A percentile compares a stretch with the other conserved stretches of the same genome.
phyloP scores from a whole-genome alignment of 1,139 yeast species.

The Nakaseomyces delphensis region DNA sequence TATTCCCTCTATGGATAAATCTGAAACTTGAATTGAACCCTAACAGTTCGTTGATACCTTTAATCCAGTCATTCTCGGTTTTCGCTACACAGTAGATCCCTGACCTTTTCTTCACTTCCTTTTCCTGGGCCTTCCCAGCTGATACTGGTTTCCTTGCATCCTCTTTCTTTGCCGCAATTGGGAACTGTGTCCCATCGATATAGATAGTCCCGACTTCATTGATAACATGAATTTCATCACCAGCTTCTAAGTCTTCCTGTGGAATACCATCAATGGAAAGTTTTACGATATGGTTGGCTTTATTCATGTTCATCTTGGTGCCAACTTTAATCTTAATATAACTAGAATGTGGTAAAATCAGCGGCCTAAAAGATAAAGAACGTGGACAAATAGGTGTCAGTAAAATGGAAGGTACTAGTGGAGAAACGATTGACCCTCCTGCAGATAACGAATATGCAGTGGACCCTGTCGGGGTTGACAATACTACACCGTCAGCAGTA shows the following conservation, averaged over 20 bases:
- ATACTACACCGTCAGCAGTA: constrained; percentile 80
- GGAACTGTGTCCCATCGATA: constrained; percentile 39
- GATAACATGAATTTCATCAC: constrained; percentile 70
- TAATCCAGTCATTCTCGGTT: constrained; percentile 82
- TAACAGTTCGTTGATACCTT: constrained; percentile 73
- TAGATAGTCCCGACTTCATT: constrained; percentile 51
- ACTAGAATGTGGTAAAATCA: constrained; percentile 66
- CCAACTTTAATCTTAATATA: constrained; percentile 59
- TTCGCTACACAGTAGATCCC: constrained; percentile 90
- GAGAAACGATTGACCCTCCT: constrained; percentile 91
- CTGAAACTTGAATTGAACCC: constrained; percentile 85
- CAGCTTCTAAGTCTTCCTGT: constrained; percentile 57
- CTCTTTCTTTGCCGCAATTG: constrained; percentile 22
- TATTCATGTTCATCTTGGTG: constrained; percentile 31
- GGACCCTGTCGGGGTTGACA: constrained; percentile 90
- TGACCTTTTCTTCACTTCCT: constrained; percentile 21
- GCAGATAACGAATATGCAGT: constrained; percentile 86
- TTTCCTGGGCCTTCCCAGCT: constrained; percentile 17
- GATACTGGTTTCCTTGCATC: constrained; percentile 13
- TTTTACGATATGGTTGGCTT: constrained; percentile 38
- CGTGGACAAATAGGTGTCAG: constrained; percentile 88
- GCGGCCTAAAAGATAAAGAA: constrained; percentile 77
- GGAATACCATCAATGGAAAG: constrained; percentile 76
- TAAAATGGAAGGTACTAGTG: constrained; percentile 72
- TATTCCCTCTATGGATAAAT: constrained; percentile 12